Evolutionary conservation across 495 filamentous ascomycete species (phyloP), one percentile per base, ranked within the genome.

Genomic region (Hyaloscypha variabilis): DNA sequence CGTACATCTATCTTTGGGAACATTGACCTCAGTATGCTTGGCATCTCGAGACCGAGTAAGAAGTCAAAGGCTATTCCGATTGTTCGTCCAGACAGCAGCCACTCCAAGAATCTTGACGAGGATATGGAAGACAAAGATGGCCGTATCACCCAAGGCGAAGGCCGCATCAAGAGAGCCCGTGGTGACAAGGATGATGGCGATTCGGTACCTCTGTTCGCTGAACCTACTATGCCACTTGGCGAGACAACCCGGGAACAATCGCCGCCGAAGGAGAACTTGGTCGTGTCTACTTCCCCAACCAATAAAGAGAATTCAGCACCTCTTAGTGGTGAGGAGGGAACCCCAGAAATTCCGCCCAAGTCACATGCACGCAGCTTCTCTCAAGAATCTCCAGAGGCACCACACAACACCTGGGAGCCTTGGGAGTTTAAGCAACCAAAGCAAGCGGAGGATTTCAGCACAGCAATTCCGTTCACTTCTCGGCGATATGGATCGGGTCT

Each of bases 1-100:
- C 57, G 51, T 42, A 19, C 34, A 21, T 79, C 78, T 56, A 94
- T 96, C 66, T 96, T 95, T 75, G 83, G 87, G n/a, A 88, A 88
- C 34, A 86, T 93, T 68, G 85, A 91, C 58, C 71, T 92, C 17
- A 79, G 77, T 28, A 64, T 64, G n/a, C 54, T 77, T 1, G 87
- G 93, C 19, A 78, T 85, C 51, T 76, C 82, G 24, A 87, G 89
- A 71, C 79, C 89, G 17, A 60, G 76, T 3, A 91, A 90, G 77
- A 84, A 85, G 60, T 90, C 89, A 5, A 97, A 92, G 75, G 91
- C 91, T 29, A 83, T 97, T 63, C 91, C 93, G 2, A 95, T 97
- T 58, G 77, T 94, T 17, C 82, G 81, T 21, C 91, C 93, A 13
- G 82, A 88, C 64, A 84, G 76, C 52, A 70, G 68, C 24, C 66